A percentile compares a stretch with the other conserved stretches of the same genome.
These are phyloP conservation scores for Candida koratica DNA, from an alignment of 805 yeast genomes.

Conservation along the genomic window DNA sequence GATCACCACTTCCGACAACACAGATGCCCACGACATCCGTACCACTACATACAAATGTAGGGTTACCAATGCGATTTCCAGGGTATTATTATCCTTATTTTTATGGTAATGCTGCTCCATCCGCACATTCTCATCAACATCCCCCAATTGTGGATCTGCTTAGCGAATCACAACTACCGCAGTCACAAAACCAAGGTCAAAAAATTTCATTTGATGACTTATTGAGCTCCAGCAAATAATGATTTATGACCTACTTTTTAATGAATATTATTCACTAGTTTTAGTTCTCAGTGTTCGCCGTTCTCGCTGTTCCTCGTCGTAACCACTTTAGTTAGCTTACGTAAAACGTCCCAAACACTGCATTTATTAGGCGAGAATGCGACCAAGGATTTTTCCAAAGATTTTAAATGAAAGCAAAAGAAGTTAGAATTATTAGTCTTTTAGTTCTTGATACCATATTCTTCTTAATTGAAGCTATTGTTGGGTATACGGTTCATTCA, in stretches of 20 bases:
- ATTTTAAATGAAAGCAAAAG: conserved; percentile 46
- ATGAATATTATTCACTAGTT: conserved; percentile 4
- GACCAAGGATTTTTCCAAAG: too few species aligned
- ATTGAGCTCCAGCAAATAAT: conserved; percentile 26
- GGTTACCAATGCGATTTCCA: background rate
- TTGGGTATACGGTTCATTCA: conserved; percentile 90
- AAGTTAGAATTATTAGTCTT: conserved; percentile 66
- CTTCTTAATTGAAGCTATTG: conserved; percentile 78
- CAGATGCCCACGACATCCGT: background rate
- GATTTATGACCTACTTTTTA: conserved; percentile 8
- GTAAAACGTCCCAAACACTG: too few species aligned
- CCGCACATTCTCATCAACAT: too few species aligned
- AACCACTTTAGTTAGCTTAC: too few species aligned
- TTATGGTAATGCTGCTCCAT: background rate
- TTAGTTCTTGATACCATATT: conserved; percentile 74
- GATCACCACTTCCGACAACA: background rate
- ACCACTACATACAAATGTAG: background rate
- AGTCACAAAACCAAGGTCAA: conserved; percentile 24
- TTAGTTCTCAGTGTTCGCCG: background rate
- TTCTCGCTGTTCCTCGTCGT: too few species aligned
- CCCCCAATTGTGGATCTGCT: too few species aligned
- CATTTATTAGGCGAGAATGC: too few species aligned
- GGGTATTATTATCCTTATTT: conserved; percentile 4
- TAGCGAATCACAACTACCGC: too few species aligned
- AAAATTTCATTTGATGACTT: conserved; percentile 40